Percentiles rank a stretch among this genome's conserved stretches.
Conservation (phyloP, 2,329 filamentous ascomycete genomes). For the Keithomyces neogunnii region DNA sequence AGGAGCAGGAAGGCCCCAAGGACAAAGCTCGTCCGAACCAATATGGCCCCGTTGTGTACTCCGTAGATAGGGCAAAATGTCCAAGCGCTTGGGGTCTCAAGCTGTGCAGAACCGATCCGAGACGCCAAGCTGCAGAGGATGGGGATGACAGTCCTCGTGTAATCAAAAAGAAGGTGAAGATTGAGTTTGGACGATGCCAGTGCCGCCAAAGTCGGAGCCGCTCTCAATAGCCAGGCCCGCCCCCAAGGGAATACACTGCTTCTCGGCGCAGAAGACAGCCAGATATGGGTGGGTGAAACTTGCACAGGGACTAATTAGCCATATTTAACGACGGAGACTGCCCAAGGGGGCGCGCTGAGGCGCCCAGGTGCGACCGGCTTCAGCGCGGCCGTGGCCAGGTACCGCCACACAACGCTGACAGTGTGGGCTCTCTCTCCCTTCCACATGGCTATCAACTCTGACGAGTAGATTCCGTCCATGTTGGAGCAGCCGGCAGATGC, state of each 20-base stretch:
- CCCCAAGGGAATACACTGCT: too few relatives aligned
- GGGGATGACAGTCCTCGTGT: background rate
- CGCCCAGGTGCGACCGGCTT: slow-evolving; percentile 12
- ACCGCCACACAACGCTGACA: background rate
- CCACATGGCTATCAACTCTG: too few relatives aligned
- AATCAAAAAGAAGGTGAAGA: background rate
- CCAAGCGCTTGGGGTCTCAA: background rate
- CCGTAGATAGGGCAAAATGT: background rate
- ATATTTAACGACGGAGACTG: slow-evolving; percentile 6
- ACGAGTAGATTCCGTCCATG: too few relatives aligned
- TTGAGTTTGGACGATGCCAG: background rate
- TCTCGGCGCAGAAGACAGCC: background rate
- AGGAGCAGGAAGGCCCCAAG: background rate
- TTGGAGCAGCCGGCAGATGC: slow-evolving; percentile 7
- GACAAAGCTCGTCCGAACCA: background rate
- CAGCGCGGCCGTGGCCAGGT: slow-evolving; percentile 7
- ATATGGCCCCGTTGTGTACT: background rate
- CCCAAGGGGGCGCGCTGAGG: slow-evolving; percentile 8
- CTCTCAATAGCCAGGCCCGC: background rate
- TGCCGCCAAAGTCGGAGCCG: background rate
- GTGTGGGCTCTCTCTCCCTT: background rate
- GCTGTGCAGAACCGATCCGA: background rate
- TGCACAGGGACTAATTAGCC: slow-evolving; percentile 5
- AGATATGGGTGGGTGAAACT: slow-evolving; percentile 14
- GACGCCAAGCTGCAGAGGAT: background rate